Percentiles rank a stretch among this genome's conserved stretches.
These are phyloP conservation scores for Suhomyces choctaworum DNA, from an alignment of 1,139 yeast genomes.

Conservation along the genomic window DNA sequence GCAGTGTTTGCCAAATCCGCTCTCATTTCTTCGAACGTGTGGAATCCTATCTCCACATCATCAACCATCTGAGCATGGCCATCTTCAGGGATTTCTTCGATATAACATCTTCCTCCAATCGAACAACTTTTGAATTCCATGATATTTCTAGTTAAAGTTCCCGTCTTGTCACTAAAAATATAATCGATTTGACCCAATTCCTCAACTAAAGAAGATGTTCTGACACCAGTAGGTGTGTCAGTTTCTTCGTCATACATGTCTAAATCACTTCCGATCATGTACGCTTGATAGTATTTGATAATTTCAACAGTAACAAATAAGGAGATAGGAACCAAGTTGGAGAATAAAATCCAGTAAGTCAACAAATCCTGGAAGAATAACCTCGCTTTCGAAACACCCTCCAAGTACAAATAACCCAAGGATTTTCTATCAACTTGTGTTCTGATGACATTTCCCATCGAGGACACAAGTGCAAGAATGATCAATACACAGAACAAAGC, in stretches of 20 bases:
- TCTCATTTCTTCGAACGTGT: constrained; percentile 67
- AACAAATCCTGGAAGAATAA: constrained; percentile 83
- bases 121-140: constrained; percentile 97
- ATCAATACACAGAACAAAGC: constrained; percentile 83
- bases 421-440: constrained; percentile 53
- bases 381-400: constrained; percentile 65
- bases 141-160: constrained; percentile 89
- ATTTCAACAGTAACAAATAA: constrained; percentile 94
- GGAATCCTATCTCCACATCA: constrained; percentile 80
- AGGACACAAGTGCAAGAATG: constrained; percentile 71
- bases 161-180: constrained; percentile 94
- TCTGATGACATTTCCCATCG: constrained; percentile 84
- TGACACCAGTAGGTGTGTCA: constrained; percentile 92
- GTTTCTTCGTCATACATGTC: constrained; percentile 87
- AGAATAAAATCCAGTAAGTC: constrained; percentile 94
- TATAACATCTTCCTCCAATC: constrained; percentile 89
- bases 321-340: constrained; percentile 93
- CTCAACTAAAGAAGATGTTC: constrained; percentile 94
- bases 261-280: constrained; percentile 87
- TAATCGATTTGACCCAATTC: constrained; percentile 96
- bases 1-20: constrained; percentile 46
- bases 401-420: constrained; percentile 65
- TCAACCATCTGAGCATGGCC: constrained; percentile 68
- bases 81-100: constrained; percentile 89
- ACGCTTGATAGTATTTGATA: constrained; percentile 93